Evolutionary conservation across 2,329 filamentous ascomycete genomes (phyloP).

Genomic region (Cercospora sojina): DNA sequence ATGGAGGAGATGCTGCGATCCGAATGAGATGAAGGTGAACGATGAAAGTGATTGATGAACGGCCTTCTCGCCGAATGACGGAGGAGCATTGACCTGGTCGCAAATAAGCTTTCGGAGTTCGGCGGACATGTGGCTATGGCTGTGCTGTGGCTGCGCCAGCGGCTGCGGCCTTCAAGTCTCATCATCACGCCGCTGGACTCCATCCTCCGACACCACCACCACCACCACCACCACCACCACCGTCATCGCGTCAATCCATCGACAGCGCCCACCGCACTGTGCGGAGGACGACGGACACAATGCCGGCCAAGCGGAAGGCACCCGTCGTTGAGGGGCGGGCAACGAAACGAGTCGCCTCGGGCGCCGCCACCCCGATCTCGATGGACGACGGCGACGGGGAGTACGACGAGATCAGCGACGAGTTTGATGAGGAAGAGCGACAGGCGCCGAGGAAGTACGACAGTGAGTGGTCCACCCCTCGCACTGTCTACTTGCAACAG

Average conservation of each 20-base stretch:
- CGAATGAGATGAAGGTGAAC: neutral
- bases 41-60: neutral
- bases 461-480: constrained; percentile 38
- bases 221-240: neutral
- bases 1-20: neutral
- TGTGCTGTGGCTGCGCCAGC: neutral
- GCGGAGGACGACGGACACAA: constrained; percentile 15
- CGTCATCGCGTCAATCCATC: neutral
- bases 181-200: constrained; percentile 1
- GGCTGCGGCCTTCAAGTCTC: neutral
- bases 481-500: constrained; percentile 21
- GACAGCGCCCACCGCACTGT: neutral
- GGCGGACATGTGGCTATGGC: constrained; percentile 1
- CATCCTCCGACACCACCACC: neutral
- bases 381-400: constrained; percentile 60
- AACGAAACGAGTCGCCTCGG: constrained; percentile 43
- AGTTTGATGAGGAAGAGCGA: constrained; percentile 33
- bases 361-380: constrained; percentile 44
- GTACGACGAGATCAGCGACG: constrained; percentile 52
- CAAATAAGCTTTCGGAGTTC: constrained; percentile 9
- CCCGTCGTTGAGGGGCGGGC: constrained; percentile 37
- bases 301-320: constrained; percentile 43
- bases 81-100: neutral
- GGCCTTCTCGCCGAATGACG: constrained; percentile 11
- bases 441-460: constrained; percentile 38